Base-by-base conservation (phyloP, 257 asterid species). In the Solanum pennellii region DNA sequence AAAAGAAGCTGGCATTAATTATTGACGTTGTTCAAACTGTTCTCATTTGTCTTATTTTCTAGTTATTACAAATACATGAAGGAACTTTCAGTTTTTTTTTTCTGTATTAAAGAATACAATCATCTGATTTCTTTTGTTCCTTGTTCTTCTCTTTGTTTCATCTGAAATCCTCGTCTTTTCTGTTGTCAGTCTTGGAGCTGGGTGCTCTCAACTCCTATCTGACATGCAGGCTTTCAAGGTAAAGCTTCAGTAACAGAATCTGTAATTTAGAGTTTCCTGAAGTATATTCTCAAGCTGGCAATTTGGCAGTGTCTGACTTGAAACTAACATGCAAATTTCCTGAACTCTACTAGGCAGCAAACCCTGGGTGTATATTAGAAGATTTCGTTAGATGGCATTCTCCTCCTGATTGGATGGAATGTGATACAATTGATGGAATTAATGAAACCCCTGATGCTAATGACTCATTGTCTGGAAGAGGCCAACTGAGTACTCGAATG, bases 191-290 rank as follows among this genome's bases (percentile, higher is more conserved):
- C 94, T 94, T 90, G 99, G 99, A 86, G 99, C 99, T 35, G 99
- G 99, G 87, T 97, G 99, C 88, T 97, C 98, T 86, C 99, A 97
- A 89, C 98, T 97, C 89, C 98, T 97, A 88, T 96, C 99, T 2
- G 99, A 97, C 91, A 97, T 97, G 99, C 99, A 97, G 95, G 99
- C 99, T 88, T 97, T 97, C 93, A 97, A 97, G 98, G 99, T 96
- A 93, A 90, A 88, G 87, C 89, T 90, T 80, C 91, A 73, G 87
- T 69, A 25, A 88, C 82, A 25, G 44, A 86, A 83, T 47, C 65
- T 91, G 14, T 14, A 27, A 16, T 83, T 83, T 73, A 80, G 80
- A 44, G 52, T 87, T 60, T 73, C 62, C n/a, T 84, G 84, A 84
- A 80, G n/a, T 80, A 80, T 29, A 76, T 68, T 86, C 86, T 86